Evolutionary conservation across 805 yeast genomes (phyloP).

Genomic region (Nakazawaea ishiwadae): DNA sequence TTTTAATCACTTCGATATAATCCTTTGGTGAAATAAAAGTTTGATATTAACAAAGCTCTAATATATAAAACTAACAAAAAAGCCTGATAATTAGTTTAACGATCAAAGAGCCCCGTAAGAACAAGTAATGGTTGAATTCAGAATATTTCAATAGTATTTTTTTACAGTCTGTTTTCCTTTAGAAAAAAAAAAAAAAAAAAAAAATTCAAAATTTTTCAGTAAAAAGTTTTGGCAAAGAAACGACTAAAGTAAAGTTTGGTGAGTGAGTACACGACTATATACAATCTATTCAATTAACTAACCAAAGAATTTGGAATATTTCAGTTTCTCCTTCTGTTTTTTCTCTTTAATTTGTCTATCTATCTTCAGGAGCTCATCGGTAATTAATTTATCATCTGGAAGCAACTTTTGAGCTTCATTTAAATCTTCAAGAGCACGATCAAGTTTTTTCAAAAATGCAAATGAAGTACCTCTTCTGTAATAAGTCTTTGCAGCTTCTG

Average conservation of each 20-base stretch:
- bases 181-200: no score
- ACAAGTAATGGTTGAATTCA: no score
- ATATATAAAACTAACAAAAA: no score
- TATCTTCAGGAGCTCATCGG: constrained; percentile 36
- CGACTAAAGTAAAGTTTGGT: neutral
- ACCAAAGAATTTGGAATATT: constrained; percentile 59
- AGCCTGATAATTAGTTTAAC: no score
- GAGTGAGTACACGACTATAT: neutral
- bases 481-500: constrained; percentile 53
- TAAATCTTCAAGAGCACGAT: constrained; percentile 30
- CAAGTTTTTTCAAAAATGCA: constrained; percentile 6
- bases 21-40: no score
- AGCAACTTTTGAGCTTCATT: constrained; percentile 36
- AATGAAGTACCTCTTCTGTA: constrained; percentile 45
- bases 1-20: no score
- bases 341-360: constrained; percentile 34
- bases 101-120: no score
- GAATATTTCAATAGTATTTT: no score
- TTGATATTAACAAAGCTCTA: no score
- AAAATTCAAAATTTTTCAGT: no score
- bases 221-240: no score
- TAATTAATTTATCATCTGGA: constrained; percentile 47
- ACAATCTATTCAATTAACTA: constrained; percentile 13
- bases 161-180: no score
- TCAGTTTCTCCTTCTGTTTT: constrained; percentile 47